These are phyloP conservation scores for Drosera spatulata DNA, from an alignment of 179 eudicot species.

Conservation along the genomic window DNA sequence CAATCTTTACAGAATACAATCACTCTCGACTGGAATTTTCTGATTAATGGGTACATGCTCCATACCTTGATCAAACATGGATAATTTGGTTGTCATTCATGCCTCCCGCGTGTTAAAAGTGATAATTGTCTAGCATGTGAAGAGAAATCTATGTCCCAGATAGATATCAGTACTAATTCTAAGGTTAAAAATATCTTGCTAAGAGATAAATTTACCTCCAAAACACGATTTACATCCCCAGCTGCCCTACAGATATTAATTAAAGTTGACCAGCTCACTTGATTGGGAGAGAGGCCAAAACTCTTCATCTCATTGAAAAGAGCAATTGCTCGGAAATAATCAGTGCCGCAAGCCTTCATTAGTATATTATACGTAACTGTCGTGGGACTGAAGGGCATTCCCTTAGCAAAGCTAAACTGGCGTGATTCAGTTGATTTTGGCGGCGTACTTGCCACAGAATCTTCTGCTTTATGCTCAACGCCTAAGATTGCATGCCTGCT, in stretches of 20 bases:
- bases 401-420: slow-evolving; percentile 25
- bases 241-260: slow-evolving; percentile 59
- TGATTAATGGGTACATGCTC: too few species aligned
- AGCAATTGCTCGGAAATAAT: slow-evolving; percentile 62
- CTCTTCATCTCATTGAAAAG: slow-evolving; percentile 78
- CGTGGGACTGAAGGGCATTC: slow-evolving; percentile 64
- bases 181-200: too few species aligned
- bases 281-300: slow-evolving; percentile 68
- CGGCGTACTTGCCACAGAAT: slow-evolving; percentile 8
- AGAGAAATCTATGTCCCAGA: too few species aligned
- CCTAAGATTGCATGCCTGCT: slow-evolving; percentile 4
- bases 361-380: slow-evolving; percentile 76
- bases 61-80: too few species aligned
- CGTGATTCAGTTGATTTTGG: slow-evolving; percentile 10
- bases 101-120: too few species aligned
- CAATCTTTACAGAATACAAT: too few species aligned
- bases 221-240: slow-evolving; percentile 53
- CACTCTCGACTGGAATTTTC: too few species aligned
- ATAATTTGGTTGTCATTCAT: too few species aligned
- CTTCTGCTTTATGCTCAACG: slow-evolving; percentile 9
- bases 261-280: slow-evolving; percentile 85
- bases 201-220: slow-evolving; percentile 41
- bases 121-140: too few species aligned
- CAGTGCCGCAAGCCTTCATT: slow-evolving; percentile 91
- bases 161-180: too few species aligned